phyloP scores from a whole-genome alignment of 139 green algal species.

The Micractinium conductrix region DNA sequence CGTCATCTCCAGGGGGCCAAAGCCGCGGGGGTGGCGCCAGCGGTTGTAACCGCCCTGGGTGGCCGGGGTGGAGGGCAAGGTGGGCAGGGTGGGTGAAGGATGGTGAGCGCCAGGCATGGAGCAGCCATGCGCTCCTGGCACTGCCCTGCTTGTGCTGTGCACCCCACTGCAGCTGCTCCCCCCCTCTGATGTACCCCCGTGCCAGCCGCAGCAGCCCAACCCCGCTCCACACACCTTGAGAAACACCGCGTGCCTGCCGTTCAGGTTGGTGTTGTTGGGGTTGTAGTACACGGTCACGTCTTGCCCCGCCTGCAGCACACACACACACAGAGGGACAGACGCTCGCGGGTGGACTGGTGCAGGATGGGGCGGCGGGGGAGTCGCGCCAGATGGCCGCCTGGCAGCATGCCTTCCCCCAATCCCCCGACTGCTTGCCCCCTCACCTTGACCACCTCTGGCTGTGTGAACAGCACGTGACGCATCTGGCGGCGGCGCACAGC shows the following conservation, averaged over 20 bases:
- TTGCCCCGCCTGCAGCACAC: constrained; percentile 48
- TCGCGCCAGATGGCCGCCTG: background rate
- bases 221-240: constrained; percentile 38
- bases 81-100: background rate
- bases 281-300: constrained; percentile 75
- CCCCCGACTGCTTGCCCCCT: background rate
- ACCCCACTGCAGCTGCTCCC: no score
- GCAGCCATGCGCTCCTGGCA: no score
- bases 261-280: constrained; percentile 71
- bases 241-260: constrained; percentile 54
- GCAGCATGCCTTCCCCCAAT: background rate
- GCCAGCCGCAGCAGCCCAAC: background rate
- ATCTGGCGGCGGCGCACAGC: constrained; percentile 54
- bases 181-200: no score
- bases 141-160: no score
- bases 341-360: no score
- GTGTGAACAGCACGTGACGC: constrained; percentile 66
- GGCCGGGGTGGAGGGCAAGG: background rate
- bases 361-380: background rate
- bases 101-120: no score
- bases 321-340: no score
- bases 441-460: constrained; percentile 43
- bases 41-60: constrained; percentile 71
- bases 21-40: constrained; percentile 59
- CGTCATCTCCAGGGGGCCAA: constrained; percentile 69